These are phyloP conservation scores for Cercospora citrullina DNA, from an alignment of 2,329 filamentous ascomycete genomes.

Conservation along the genomic window DNA sequence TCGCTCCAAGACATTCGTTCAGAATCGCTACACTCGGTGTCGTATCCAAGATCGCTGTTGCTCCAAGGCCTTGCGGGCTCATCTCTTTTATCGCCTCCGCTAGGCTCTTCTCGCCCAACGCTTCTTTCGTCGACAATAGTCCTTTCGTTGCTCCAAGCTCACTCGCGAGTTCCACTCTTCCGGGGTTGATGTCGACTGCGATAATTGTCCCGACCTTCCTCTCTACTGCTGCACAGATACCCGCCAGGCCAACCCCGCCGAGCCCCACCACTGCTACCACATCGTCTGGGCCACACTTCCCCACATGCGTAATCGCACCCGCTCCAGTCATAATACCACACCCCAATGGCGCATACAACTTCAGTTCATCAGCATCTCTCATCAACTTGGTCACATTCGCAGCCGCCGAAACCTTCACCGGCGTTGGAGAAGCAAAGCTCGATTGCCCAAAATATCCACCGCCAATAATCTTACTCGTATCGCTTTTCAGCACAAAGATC, in stretches of 20 bases:
- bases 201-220: slow-evolving; percentile 42
- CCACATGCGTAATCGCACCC: slow-evolving; percentile 45
- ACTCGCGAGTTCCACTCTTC: slow-evolving; percentile 46
- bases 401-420: slow-evolving; percentile 36
- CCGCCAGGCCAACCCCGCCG: slow-evolving; percentile 46
- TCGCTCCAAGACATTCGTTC: slow-evolving; percentile 42
- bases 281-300: slow-evolving; percentile 33
- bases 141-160: slow-evolving; percentile 47
- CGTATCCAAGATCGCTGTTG: slow-evolving; percentile 50
- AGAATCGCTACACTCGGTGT: slow-evolving; percentile 46
- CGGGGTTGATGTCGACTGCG: slow-evolving; percentile 49
- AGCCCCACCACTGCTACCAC: slow-evolving; percentile 43
- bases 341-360: slow-evolving; percentile 44
- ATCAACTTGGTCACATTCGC: slow-evolving; percentile 32
- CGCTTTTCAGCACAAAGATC: slow-evolving; percentile 25
- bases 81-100: slow-evolving; percentile 21
- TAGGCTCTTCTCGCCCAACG: slow-evolving; percentile 12
- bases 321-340: slow-evolving; percentile 50
- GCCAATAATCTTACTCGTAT: slow-evolving; percentile 25
- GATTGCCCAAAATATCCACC: slow-evolving; percentile 44
- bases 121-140: slow-evolving; percentile 19
- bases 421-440: slow-evolving; percentile 38
- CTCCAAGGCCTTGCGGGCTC: slow-evolving; percentile 38
- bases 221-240: slow-evolving; percentile 43
- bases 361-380: slow-evolving; percentile 32